phyloP scores from a whole-genome alignment of 2,329 filamentous ascomycete species.

The Penicillium crustosum region DNA sequence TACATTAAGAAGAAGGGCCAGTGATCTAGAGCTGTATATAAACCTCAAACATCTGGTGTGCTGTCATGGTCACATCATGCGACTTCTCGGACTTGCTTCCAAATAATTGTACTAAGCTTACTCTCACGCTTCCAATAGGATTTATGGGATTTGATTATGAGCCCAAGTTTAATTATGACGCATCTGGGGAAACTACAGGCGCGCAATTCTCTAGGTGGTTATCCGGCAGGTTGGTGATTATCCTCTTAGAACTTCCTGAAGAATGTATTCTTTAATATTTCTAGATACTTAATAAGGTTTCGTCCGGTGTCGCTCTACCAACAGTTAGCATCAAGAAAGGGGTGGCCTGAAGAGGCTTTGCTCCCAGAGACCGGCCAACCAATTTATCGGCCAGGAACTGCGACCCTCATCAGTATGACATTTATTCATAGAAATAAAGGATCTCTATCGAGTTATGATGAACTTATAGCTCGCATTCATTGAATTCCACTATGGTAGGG shows the following conservation, averaged over 20 bases:
- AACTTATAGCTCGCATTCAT: not conserved
- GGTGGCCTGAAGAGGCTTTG: too few relatives aligned
- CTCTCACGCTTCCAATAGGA: not conserved
- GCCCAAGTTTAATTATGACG: not conserved
- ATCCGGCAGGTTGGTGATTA: not conserved
- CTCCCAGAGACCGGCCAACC: too few relatives aligned
- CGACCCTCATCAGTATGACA: too few relatives aligned
- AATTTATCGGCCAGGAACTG: too few relatives aligned
- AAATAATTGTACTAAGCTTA: not conserved
- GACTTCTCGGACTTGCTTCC: not conserved
- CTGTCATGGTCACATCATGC: conserved; percentile 4
- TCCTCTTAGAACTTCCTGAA: not conserved
- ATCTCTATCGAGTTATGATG: too few relatives aligned
- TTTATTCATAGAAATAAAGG: not conserved
- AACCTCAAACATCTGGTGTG: not conserved
- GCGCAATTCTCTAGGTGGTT: not conserved
- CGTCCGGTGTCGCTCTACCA: too few relatives aligned
- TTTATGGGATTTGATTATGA: not conserved
- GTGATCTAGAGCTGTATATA: not conserved
- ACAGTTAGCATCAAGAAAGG: too few relatives aligned
- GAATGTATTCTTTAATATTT: not conserved
- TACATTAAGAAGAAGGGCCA: not conserved
- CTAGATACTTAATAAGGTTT: too few relatives aligned
- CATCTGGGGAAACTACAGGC: not conserved
- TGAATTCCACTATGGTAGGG: too few relatives aligned